A percentile compares a stretch with the other conserved stretches of the same genome.
Conservation (phyloP, 2,329 filamentous ascomycete genomes). For the Colletotrichum australisinense region DNA sequence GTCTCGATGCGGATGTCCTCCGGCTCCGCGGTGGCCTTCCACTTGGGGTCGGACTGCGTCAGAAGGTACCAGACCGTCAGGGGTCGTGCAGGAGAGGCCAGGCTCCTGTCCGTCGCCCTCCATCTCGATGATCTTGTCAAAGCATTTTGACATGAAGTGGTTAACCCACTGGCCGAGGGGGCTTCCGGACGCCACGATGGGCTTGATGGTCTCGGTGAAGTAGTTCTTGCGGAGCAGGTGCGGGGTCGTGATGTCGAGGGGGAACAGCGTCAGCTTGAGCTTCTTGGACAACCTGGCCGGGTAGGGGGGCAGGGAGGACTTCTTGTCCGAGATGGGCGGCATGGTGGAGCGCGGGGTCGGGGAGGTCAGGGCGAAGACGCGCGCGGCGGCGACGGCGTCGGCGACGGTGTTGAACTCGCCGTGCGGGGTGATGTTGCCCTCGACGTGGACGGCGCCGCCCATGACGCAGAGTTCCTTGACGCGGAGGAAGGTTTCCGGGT, state of each 20-base stretch:
- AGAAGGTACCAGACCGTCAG: slow-evolving; percentile 84
- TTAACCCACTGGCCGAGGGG: slow-evolving; percentile 80
- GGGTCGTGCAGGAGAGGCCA: slow-evolving; percentile 79
- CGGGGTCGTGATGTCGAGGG: slow-evolving; percentile 80
- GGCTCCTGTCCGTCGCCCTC: slow-evolving; percentile 68
- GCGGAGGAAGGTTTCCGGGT: slow-evolving; percentile 88
- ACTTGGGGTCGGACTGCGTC: slow-evolving; percentile 67
- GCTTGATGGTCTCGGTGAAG: slow-evolving; percentile 67
- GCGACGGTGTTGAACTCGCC: slow-evolving; percentile 98
- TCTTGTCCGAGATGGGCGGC: slow-evolving; percentile 71
- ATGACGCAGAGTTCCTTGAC: slow-evolving; percentile 95
- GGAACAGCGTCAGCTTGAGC: slow-evolving; percentile 78
- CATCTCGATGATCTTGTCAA: slow-evolving; percentile 74
- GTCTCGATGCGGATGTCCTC: slow-evolving; percentile 94
- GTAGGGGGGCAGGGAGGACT: slow-evolving; percentile 68
- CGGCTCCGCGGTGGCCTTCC: slow-evolving; percentile 66
- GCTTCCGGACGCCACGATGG: slow-evolving; percentile 70
- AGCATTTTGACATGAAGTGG: slow-evolving; percentile 78
- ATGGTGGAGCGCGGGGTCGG: slow-evolving; percentile 81
- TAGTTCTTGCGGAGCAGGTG: slow-evolving; percentile 73
- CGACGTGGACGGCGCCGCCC: slow-evolving; percentile 84
- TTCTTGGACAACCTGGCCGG: slow-evolving; percentile 70
- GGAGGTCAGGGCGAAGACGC: slow-evolving; percentile 82
- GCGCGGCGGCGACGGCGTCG: slow-evolving; percentile 81
- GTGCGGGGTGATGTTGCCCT: slow-evolving; percentile 86